Base-by-base conservation (phyloP, 306 rosid genomes). In the Vigna unguiculata region DNA sequence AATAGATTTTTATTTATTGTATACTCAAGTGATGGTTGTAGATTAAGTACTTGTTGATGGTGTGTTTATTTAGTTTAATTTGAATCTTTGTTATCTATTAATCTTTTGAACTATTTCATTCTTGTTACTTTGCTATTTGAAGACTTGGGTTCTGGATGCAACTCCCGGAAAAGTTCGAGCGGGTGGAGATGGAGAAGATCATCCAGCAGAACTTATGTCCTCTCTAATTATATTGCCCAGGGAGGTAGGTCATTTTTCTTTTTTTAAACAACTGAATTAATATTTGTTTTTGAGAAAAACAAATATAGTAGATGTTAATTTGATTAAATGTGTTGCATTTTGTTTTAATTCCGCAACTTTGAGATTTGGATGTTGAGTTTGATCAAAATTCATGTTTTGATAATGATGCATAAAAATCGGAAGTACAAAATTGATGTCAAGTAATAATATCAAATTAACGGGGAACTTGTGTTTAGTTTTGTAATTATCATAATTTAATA, bases 121-220 rank as follows among this genome's bases (percentile, higher is more conserved):
- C 71, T 54, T 41, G 13, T 34, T 55, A n/a, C 62, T 49, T 49
- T 80, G 59, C 71, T 69, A 11, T 79, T 76, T 69, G 64, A 81
- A 94, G 98, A 96, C 90, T 17, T 94, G 98, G 98, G 79, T 87
- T 83, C 88, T 94, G 58, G 98, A 94, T 88, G 95, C 96, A 32
- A 94, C 93, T 45, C 98, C 97, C 5, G 97, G 98, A 78, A 92
- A 79, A 78, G 91, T 92, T 87, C 82, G 91, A 78, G 87, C 96
- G 21, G 96, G 96, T 78, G 95, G 96, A 80, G 89, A 90, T 78
- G 98, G 98, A 81, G 98, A 94, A 48, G 98, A 92, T 82, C 98
- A 92, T 87, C 98, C 97, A 32, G 95, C 81, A 76, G 93, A 90
- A 79, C 87, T 94, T 74, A 92, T 94, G 85, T 89, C 96, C 51